These are phyloP conservation scores for Angomonas ambiguus DNA, from an alignment of 208 protist genomes.

Conservation along the genomic window DNA sequence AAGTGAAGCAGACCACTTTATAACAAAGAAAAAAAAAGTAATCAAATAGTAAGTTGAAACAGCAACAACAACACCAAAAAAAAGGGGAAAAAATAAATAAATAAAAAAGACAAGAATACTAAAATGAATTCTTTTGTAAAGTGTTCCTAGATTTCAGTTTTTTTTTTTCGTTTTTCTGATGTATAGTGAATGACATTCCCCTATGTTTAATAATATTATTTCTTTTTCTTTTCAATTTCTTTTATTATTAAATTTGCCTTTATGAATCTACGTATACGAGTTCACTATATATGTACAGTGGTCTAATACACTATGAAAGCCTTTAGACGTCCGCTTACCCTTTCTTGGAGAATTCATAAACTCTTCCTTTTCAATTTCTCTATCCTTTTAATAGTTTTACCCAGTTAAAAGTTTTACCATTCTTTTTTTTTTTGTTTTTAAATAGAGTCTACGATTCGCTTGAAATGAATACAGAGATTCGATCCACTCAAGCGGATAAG, in stretches of 20 bases:
- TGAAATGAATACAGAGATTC: too few species aligned
- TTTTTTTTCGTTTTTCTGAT: slow-evolving; percentile 12
- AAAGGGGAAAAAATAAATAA: neutral
- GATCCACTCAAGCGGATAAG: too few species aligned
- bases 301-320: too few species aligned
- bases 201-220: neutral
- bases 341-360: too few species aligned
- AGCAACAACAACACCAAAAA: neutral
- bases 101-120: slow-evolving; percentile 7
- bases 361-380: neutral
- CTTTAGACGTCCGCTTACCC: too few species aligned
- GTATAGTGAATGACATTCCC: neutral
- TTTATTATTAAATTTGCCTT: neutral
- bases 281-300: too few species aligned
- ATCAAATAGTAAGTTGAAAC: neutral
- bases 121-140: slow-evolving; percentile 1
- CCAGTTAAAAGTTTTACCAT: too few species aligned
- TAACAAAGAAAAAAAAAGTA: too few species aligned
- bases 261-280: slow-evolving; percentile 1
- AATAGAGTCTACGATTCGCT: neutral
- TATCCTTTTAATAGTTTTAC: neutral
- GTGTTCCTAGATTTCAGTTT: neutral
- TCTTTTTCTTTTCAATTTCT: slow-evolving; percentile 8
- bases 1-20: too few species aligned
- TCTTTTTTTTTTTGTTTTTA: slow-evolving; percentile 8